Evolutionary conservation across 257 asterid species (phyloP), one percentile per base, ranked within the genome.

Genomic region (Rehmannia glutinosa): DNA sequence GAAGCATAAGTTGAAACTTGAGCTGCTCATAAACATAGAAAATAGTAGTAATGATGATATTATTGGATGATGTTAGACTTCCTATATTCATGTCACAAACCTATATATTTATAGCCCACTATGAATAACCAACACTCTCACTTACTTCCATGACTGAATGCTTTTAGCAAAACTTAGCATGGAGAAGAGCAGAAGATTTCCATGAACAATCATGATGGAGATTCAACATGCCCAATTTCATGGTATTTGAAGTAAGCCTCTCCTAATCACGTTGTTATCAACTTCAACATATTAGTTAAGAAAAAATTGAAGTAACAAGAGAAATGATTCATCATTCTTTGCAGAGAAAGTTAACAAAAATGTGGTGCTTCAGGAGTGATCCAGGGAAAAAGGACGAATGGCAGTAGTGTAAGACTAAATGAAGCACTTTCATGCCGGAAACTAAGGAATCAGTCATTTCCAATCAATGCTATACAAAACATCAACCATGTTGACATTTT

Each of bases 361-460:
- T 24, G 19, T 43, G 62, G 43, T 63, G 35, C 23, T 58, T 64
- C 60, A 56, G 35, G 36, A 27, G 60, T 7, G 17, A 28, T 46
- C 10, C 39, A n/a, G n/a, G n/a, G n/a, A n/a, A n/a, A n/a, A n/a
- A n/a, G n/a, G n/a, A n/a, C n/a, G n/a, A n/a, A n/a, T n/a, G n/a
- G n/a, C n/a, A n/a, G n/a, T n/a, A n/a, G n/a, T n/a, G n/a, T n/a
- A n/a, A n/a, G n/a, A n/a, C n/a, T n/a, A n/a, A n/a, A n/a, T n/a
- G n/a, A 59, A 61, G 71, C 64, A 66, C 50, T 53, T 45, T 27
- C 24, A 35, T 27, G 58, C 35, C 8, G 41, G 51, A 39, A 54
- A 36, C 43, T 16, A 36, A 56, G 28, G 24, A 47, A 55, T 39
- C 58, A 20, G 27, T n/a, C 15, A 15, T 20, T 35, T 9, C 36